Conservation (phyloP, 1,284 basidiomycete genomes). For the Pascua guehoae region DNA sequence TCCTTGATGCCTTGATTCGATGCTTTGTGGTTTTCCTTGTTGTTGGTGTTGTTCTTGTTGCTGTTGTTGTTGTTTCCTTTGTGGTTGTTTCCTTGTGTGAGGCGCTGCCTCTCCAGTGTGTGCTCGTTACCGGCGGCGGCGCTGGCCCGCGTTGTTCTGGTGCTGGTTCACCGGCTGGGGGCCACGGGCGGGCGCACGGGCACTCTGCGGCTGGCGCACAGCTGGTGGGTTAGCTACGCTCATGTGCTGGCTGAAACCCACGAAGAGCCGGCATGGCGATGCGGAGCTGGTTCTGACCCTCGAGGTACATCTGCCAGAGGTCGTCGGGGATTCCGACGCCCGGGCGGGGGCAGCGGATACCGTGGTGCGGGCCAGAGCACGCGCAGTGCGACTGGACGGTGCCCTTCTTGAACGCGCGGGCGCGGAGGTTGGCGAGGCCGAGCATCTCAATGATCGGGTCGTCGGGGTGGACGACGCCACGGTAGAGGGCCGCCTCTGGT, state of each 20-base stretch:
- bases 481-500: conserved; percentile 11
- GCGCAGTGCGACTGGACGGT: background rate
- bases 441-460: conserved; percentile 13
- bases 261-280: background rate
- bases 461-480: conserved; percentile 9
- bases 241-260: background rate
- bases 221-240: background rate
- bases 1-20: no score
- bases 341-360: conserved; percentile 6
- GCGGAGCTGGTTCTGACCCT: background rate
- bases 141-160: no score
- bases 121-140: no score
- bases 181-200: no score
- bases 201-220: no score
- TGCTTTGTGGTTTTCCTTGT: no score
- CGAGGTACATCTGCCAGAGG: conserved; percentile 6
- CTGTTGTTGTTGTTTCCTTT: no score
- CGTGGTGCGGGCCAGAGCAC: conserved; percentile 18
- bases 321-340: conserved; percentile 2
- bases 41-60: no score
- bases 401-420: conserved; percentile 3
- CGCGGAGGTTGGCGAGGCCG: conserved; percentile 2
- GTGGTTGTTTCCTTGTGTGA: no score
- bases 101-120: no score
- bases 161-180: no score